These are phyloP conservation scores for Trichoderma erinaceum DNA, from an alignment of 495 filamentous ascomycete genomes.

Conservation along the genomic window DNA sequence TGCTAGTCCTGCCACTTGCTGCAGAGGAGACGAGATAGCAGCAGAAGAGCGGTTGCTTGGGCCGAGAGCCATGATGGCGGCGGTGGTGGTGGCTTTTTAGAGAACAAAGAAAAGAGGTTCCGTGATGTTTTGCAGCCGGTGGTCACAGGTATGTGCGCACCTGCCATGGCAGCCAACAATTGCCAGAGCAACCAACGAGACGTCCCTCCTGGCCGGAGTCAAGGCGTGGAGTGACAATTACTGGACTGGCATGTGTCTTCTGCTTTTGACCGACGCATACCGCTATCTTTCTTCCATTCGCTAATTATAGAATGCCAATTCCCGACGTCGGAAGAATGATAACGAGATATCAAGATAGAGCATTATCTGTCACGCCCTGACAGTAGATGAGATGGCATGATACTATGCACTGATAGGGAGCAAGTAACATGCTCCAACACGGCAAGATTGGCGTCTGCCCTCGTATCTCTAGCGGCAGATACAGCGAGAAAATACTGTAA, in stretches of 20 bases:
- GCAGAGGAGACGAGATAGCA: background rate
- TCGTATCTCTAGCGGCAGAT: background rate
- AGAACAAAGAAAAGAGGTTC: background rate
- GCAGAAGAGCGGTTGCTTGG: background rate
- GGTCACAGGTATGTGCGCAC: background rate
- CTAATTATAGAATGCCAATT: background rate
- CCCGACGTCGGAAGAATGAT: background rate
- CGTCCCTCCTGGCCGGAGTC: background rate
- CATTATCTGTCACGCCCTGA: background rate
- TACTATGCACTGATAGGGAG: background rate
- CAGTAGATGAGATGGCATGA: constrained; percentile 5
- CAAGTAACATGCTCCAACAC: background rate
- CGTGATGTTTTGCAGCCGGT: too few relatives aligned
- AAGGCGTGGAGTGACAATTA: background rate
- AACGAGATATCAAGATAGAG: constrained; percentile 1
- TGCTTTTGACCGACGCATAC: background rate
- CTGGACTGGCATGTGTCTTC: background rate
- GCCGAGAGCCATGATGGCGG: too few relatives aligned
- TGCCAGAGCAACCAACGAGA: background rate
- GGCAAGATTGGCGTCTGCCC: background rate
- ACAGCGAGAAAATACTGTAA: background rate
- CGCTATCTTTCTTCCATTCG: background rate
- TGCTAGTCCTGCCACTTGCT: too few relatives aligned
- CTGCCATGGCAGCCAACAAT: background rate
- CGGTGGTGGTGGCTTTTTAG: too few relatives aligned